Base-by-base conservation (phyloP, 352 stramenopile genomes). In the Phytopythium boreale region DNA sequence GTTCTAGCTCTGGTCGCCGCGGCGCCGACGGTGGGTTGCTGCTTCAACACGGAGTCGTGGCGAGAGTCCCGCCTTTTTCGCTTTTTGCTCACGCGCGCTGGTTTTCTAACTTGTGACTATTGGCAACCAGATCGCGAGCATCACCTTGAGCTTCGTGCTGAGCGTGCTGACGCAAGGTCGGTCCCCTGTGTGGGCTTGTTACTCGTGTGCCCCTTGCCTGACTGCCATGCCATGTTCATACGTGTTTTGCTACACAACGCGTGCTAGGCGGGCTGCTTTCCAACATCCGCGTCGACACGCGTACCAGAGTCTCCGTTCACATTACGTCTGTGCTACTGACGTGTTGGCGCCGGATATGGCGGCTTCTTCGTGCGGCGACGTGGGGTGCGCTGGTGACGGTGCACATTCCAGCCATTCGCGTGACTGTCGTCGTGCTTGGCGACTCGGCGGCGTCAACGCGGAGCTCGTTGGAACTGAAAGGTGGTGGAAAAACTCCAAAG, bases 341-440 rank as follows among this genome's bases (percentile, higher is more conserved):
- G 22, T 64, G 92, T 50, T 92, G 84, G 83, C 59, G 66, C 12
- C 68, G 80, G 11, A 44, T 89, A 27, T 80, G 73, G 75, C 60
- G 52, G 24, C 90, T 91, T 47, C n/a, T 89, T 12, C 70, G 64
- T 12, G 62, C 80, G 12, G 80, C 79, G 8, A 75, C 71, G 7
- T 70, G 72, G 67, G 62, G 71, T 22, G 75, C 75, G 11, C 64
- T 93, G 4, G 19, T 88, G 10, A 66, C 61, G 15, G 43, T 93
- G 36, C 70, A 79, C 15, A 49, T 90, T 2, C 49, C 67, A n/a
- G 57, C 37, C 15, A 60, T 90, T 2, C 72, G 80, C 27, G 11
- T 90, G 0, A 47, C 22, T 2, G 14, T 78, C 19, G 59, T 89
- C 20, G 59, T 65, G 4, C 50, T 62, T 22, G 15, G 29, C 22